Evolutionary conservation across 1,284 basidiomycete species (phyloP).

Genomic region (Malassezia globosa): DNA sequence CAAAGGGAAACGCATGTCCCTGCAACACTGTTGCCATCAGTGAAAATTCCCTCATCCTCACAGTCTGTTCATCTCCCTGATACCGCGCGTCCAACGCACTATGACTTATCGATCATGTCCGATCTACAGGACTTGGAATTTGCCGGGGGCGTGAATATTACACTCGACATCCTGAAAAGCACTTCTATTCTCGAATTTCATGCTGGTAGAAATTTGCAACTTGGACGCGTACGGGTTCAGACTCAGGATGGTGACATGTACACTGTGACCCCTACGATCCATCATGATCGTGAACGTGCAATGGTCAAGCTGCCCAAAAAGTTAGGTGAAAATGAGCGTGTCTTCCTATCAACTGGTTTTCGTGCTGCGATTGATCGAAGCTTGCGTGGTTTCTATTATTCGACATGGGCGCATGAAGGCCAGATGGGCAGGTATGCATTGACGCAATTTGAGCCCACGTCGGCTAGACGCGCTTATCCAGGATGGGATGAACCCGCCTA

Average conservation of each 20-base stretch:
- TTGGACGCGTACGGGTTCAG: conserved; percentile 60
- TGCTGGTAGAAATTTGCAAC: conserved; percentile 56
- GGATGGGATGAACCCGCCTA: conserved; percentile 84
- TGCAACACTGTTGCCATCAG: neutral
- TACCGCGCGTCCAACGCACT: conserved; percentile 65
- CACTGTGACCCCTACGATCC: conserved; percentile 50
- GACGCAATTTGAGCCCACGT: conserved; percentile 60
- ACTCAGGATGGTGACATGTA: conserved; percentile 55
- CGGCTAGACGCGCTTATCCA: conserved; percentile 56
- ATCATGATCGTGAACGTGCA: conserved; percentile 34
- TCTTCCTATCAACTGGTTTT: conserved; percentile 32
- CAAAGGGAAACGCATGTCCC: conserved; percentile 1
- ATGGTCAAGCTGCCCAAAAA: conserved; percentile 29
- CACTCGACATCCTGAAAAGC: conserved; percentile 60
- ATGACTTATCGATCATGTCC: conserved; percentile 66
- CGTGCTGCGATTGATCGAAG: conserved; percentile 34
- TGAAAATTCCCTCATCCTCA: conserved; percentile 11
- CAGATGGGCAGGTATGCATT: conserved; percentile 48
- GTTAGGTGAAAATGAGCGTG: conserved; percentile 35
- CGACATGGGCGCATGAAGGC: conserved; percentile 48
- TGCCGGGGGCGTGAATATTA: conserved; percentile 67
- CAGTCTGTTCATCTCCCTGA: conserved; percentile 60
- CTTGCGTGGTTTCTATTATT: conserved; percentile 42
- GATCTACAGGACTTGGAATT: conserved; percentile 66
- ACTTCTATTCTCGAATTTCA: conserved; percentile 50